Conservation (phyloP, 192 early-diverging fungal species). For the Pilobolus umbonatus region DNA sequence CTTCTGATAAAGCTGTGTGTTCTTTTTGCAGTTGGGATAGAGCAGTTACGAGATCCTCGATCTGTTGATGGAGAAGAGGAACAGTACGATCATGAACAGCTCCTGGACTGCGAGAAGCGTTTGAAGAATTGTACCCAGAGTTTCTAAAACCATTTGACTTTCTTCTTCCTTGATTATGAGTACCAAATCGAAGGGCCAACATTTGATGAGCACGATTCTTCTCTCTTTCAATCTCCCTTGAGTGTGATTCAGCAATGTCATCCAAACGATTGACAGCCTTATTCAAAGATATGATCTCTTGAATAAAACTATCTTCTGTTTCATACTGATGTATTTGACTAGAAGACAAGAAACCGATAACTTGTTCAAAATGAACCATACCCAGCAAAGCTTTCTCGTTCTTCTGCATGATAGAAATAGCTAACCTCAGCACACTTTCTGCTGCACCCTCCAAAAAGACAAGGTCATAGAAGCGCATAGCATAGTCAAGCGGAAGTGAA, state of each 20-base stretch:
- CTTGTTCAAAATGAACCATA: constrained; percentile 70
- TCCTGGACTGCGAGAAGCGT: background rate
- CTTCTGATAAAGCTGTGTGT: constrained; percentile 57
- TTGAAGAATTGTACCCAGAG: no score
- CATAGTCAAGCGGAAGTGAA: constrained; percentile 81
- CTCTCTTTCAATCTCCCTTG: constrained; percentile 46
- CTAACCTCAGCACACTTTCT: constrained; percentile 79
- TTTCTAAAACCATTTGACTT: no score
- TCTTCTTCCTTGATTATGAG: constrained; percentile 13
- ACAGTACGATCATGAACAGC: constrained; percentile 2
- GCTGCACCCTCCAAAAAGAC: constrained; percentile 80
- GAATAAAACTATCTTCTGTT: constrained; percentile 59
- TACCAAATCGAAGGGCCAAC: constrained; percentile 43
- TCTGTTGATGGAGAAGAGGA: constrained; percentile 50
- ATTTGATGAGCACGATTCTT: constrained; percentile 46
- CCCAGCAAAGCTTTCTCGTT: constrained; percentile 70
- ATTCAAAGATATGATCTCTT: constrained; percentile 68
- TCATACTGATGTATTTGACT: constrained; percentile 59
- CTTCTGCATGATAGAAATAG: constrained; percentile 76
- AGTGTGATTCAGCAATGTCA: constrained; percentile 55
- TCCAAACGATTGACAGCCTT: constrained; percentile 65
- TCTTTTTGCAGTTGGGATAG: constrained; percentile 66
- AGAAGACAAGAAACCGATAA: constrained; percentile 73
- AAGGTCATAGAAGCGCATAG: constrained; percentile 87
- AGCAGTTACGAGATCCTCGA: constrained; percentile 57